phyloP scores from a whole-genome alignment of 2,329 filamentous ascomycete species.

The Aspergillus nomiae region DNA sequence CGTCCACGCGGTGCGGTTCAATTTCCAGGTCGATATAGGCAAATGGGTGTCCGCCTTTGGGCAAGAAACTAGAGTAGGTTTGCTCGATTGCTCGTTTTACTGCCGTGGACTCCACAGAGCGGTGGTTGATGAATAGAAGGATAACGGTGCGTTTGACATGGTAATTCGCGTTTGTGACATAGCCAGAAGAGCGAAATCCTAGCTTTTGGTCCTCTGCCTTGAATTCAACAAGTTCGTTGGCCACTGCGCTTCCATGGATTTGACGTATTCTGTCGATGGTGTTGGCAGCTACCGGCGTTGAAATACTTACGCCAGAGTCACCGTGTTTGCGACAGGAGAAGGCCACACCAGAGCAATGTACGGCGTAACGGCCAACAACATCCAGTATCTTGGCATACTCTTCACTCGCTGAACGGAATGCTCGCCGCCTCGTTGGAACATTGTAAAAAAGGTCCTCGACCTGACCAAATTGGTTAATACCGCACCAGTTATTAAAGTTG shows the following conservation, averaged over 20 bases:
- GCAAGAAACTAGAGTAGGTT: constrained; percentile 81
- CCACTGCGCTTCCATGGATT: constrained; percentile 79
- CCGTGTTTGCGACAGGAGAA: constrained; percentile 98
- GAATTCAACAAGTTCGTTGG: constrained; percentile 84
- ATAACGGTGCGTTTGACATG: constrained; percentile 86
- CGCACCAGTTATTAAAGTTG: neutral
- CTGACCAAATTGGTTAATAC: constrained; percentile 33
- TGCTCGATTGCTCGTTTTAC: constrained; percentile 92
- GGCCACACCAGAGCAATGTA: constrained; percentile 87
- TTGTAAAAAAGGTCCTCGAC: constrained; percentile 98
- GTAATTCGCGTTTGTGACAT: constrained; percentile 92
- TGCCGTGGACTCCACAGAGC: constrained; percentile 83
- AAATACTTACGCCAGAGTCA: constrained; percentile 79
- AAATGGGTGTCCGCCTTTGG: constrained; percentile 93
- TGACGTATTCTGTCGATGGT: constrained; percentile 84
- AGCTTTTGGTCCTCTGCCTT: constrained; percentile 71
- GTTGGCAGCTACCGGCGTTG: constrained; percentile 72
- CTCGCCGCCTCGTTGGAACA: constrained; percentile 80
- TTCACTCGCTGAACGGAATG: constrained; percentile 88
- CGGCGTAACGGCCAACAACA: constrained; percentile 86
- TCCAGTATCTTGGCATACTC: constrained; percentile 98
- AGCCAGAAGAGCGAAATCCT: constrained; percentile 80
- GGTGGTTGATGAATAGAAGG: constrained; percentile 94
- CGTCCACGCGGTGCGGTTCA: constrained; percentile 87
- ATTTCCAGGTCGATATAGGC: constrained; percentile 91